Base-by-base conservation (phyloP, 768 basidiomycete genomes). In the Agrocybe chaxingu region DNA sequence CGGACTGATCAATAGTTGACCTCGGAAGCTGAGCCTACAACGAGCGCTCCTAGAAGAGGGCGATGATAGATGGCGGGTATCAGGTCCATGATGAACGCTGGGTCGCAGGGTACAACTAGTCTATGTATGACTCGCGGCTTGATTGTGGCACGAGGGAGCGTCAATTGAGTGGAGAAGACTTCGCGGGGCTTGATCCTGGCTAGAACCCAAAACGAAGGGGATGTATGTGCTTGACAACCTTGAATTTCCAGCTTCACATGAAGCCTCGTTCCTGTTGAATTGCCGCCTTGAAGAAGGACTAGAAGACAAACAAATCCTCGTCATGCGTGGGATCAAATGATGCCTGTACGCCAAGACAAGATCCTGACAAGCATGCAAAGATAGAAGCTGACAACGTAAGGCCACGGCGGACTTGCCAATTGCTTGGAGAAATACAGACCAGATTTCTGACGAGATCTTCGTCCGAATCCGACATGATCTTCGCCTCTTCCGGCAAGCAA, bases 391-490 rank as follows among this genome's bases (percentile, higher is more conserved):
- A 51, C 51, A 55, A 58, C 57, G 50, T 37, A 47, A 16, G 39
- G 37, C 35, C n/a, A 24, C 39, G 19, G 48, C 43, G 30, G 24
- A 35, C 37, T 46, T 44, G 52, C 56, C 56, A 57, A 58, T 54
- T 53, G 51, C 37, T 29, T 36, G 53, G 45, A 30, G 32, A 40
- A 46, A 50, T 53, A 48, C 45, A 47, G 47, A 53, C 48, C 50
- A 38, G 12, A 45, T 47, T 49, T 46, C 51, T 36, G 18, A 51
- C 19, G 32, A 56, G 58, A 56, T 59, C 56, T 37, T 16, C 33
- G 39, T 47, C 39, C 47, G 47, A 58, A 59, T 57, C 54, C 56
- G 55, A 55, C 51, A 53, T 59, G 60, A 61, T 61, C 56, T 53
- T 57, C 60, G 51, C 58, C 48, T 32, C 29, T 57, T 55, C 52